Conservation (phyloP, 495 filamentous ascomycete genomes). For the Physcia stellaris region DNA sequence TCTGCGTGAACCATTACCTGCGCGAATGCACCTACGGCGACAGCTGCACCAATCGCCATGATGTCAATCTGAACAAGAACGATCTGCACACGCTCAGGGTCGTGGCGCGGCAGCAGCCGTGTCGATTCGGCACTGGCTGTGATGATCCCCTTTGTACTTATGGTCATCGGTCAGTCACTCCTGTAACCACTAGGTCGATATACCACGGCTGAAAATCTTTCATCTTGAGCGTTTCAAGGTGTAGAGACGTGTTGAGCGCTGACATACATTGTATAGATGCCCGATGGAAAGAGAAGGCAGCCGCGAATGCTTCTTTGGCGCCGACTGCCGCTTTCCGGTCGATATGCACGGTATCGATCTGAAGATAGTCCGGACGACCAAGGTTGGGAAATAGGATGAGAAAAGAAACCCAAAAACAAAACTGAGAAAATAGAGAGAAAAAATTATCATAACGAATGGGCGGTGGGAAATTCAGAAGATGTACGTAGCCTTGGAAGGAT, state of each 20-base stretch:
- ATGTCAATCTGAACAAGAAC: constrained; percentile 50
- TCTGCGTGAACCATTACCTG: constrained; percentile 79
- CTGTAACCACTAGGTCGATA: background rate
- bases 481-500: too few relatives aligned
- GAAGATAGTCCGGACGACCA: constrained; percentile 37
- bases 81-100: constrained; percentile 56
- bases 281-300: constrained; percentile 33
- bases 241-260: background rate
- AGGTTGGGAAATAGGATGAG: constrained; percentile 34
- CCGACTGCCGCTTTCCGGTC: constrained; percentile 35
- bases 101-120: constrained; percentile 68
- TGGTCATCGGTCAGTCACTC: constrained; percentile 42
- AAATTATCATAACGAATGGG: too few relatives aligned
- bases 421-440: too few relatives aligned
- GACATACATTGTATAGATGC: constrained; percentile 13
- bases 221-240: background rate
- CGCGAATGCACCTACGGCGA: constrained; percentile 60
- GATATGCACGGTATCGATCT: constrained; percentile 38
- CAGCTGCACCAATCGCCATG: constrained; percentile 63
- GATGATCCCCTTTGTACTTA: constrained; percentile 71
- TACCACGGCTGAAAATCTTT: background rate
- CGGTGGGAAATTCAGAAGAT: too few relatives aligned
- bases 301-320: constrained; percentile 38
- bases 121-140: constrained; percentile 58
- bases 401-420: too few relatives aligned